Evolutionary conservation across 495 filamentous ascomycete species (phyloP), one percentile per base, ranked within the genome.

Genomic region (Aspergillus coremiiformis): DNA sequence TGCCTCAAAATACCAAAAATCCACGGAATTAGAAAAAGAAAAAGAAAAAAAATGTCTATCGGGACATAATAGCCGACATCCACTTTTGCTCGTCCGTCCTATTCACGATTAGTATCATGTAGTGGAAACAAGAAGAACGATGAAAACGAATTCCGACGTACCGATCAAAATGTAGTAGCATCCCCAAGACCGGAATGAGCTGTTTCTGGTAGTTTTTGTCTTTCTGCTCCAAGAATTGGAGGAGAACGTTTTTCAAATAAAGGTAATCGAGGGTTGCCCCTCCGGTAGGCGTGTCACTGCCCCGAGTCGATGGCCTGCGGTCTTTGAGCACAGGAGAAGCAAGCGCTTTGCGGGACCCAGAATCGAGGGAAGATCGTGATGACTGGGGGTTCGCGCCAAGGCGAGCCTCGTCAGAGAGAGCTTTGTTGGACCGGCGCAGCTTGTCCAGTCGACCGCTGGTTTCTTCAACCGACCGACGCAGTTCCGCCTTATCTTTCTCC

Each of bases 191-290:
- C 12, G 92, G 93, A 21, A 98, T 85, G 46, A 98, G 75, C 75
- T 96, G 90, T 63, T 84, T 81, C 66, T 95, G 86, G 53, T 90
- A 80, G 65, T 82, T 89, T 71, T 91, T 95, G 61, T 98, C 93
- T 71, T 84, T 89, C 64, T 93, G 87, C 74, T 96, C 90, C 63
- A 98, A 66, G 60, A 98, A 96, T 67, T 96, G 92, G 39, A 97
- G 69, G 21, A 98, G 76, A 32, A 98, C 89, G 27, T 94, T 96
- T 75, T 97, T 97, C 52, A 98, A 66, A 64, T 98, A 98, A 60
- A 89, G 82, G 54, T 84, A 85, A 66, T 98, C 87, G 47, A 84
- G 77, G 39, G 68, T 41, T 3, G 57, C 59, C 20, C 54, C 55
- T 15, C 60, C 69, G 29, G 66, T 66, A 4, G 72, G 65, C 0